Evolutionary conservation across 305 asterid species (phyloP), one percentile per base, ranked within the genome.

Genomic region (Fraxinus velutina): DNA sequence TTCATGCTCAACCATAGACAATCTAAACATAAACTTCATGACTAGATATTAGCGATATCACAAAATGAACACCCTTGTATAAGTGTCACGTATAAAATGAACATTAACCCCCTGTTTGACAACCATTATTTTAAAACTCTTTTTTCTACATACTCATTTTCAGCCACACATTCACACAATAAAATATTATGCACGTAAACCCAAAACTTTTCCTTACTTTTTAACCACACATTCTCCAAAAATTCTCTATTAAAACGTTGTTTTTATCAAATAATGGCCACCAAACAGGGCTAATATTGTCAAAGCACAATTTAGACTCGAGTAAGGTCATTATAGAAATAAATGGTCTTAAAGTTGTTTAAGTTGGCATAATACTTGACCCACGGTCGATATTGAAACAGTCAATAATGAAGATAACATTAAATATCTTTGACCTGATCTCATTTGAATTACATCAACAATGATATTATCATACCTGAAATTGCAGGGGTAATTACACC

Each of bases 401-500:
- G 22, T 50, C 36, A 15, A 7, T 29, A 29, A 21, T 74, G 52
- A 75, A 80, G 79, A 32, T 62, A 36, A 81, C 60, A 80, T 39
- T 19, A 76, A 44, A 76, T 82, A 55, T 70, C 79, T 27, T 66
- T 34, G 66, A 79, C 29, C 30, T 0, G 21, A 22, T 32, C 55
- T 62, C 73, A 74, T 37, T 10, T 60, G 70, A 85, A 70, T 57
- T 52, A 64, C 34, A 24, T 66, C 75, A 83, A 17, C 30, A 15
- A 44, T 66, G 47, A 34, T 33, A 39, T 34, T 77, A 17, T 73
- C 36, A 75, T 90, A 93, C 99, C 99, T 82, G 99, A 94, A 89
- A 96, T 96, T 57, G 98, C 97, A 87, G 99, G 99, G 84, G 98
- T 94, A 78, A 96, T 84, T 57, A 92, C 97, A 84, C 98, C 99